Base-by-base conservation (phyloP, 768 basidiomycete genomes). In the Hemileccinum impolitum region DNA sequence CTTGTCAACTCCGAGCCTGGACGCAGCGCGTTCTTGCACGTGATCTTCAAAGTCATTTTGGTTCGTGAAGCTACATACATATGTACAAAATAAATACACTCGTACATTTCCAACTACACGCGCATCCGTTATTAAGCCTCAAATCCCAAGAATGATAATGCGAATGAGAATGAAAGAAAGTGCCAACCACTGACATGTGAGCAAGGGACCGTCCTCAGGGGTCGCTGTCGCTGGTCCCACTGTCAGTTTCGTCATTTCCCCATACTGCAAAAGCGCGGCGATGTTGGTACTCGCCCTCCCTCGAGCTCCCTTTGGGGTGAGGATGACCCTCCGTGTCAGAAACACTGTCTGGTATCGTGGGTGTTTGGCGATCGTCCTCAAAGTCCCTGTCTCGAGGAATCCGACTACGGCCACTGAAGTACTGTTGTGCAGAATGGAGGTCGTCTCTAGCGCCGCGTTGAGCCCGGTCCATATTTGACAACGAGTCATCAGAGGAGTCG, bases 221-320 rank as follows among this genome's bases (percentile, higher is more conserved):
- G 50, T 85, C 84, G 44, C 77, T 83, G 58, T 90, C 89, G 53
- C 88, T 90, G 13, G 87, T 76, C 59, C 84, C 85, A 62, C 87
- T 89, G 57, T 93, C 90, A 47, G 87, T 91, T 67, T 92, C 90
- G 61, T 93, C 90, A 35, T 90, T 85, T 1, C 90, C 91, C 81
- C 83, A 90, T 11, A 89, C 87, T 17, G 91, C 90, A 59, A 93
- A 93, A 8, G 87, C 84, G 31, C 80, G 73, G 39, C 65, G 75
- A 26, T 63, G 61, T 23, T 66, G 62, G 31, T 59, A 60, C 17
- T 65, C 62, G 23, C 48, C 48, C 26, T 63, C 68, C 43, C 23
- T 60, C 36, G 40, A 39, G 35, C 31, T 52, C 5, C n/a, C 45
- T 44, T 55, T 48, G 18, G 41, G 26, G 2, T 58, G 58, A 43